Evolutionary conservation across 2,329 filamentous ascomycete species (phyloP).

Genomic region (Tolypocladium amazonense): DNA sequence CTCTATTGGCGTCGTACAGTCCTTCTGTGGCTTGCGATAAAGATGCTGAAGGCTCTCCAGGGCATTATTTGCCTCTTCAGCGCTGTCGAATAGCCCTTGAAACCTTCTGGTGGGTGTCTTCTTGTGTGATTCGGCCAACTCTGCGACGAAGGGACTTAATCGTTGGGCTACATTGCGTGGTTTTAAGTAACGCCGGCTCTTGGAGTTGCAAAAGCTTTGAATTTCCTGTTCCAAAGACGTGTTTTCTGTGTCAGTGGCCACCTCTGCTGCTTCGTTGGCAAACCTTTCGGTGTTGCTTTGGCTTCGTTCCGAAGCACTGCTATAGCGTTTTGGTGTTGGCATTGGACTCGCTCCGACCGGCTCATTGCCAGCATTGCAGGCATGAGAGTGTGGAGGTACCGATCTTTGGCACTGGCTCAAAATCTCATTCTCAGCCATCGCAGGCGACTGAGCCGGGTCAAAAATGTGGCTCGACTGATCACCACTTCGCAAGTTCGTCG

Average conservation of each 20-base stretch:
- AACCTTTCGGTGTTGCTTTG: not conserved
- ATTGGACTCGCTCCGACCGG: not conserved
- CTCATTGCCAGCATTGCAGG: not conserved
- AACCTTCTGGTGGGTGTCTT: not conserved
- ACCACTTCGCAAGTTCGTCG: not conserved
- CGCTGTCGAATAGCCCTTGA: conserved; percentile 2
- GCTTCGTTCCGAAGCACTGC: not conserved
- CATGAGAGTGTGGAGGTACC: not conserved
- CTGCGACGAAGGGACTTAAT: not conserved
- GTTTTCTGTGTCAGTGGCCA: not conserved
- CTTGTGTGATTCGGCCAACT: not conserved
- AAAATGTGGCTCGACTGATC: too few relatives aligned
- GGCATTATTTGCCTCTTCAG: conserved; percentile 2
- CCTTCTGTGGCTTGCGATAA: conserved; percentile 6
- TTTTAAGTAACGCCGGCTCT: not conserved
- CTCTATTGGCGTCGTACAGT: conserved; percentile 6
- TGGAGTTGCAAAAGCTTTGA: not conserved
- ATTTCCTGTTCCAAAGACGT: not conserved
- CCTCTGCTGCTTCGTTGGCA: not conserved
- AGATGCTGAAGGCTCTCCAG: conserved; percentile 2
- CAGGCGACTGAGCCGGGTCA: not conserved
- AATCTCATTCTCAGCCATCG: not conserved
- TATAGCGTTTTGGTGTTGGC: not conserved
- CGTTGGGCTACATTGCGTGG: not conserved
- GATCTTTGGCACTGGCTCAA: not conserved